Conservation (phyloP, 352 stramenopile species). For the Phytopythium boreale region DNA sequence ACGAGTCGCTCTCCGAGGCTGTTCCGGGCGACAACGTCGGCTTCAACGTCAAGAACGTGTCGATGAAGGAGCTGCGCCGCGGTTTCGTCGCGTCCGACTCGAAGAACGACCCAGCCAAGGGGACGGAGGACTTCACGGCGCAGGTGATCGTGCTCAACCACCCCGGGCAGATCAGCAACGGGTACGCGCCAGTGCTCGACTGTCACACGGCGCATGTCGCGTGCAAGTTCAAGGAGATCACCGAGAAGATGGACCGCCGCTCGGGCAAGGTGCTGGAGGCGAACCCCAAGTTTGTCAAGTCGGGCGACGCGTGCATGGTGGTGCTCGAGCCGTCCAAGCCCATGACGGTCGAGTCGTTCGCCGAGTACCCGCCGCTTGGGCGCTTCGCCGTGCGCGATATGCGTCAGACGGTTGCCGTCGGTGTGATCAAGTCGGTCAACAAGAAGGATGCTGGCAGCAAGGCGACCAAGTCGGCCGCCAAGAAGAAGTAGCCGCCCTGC, state of each 20-base stretch:
- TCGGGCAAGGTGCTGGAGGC: slow-evolving; percentile 94
- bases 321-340: slow-evolving; percentile 92
- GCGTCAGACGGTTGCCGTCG: slow-evolving; percentile 95
- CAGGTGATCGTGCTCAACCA: slow-evolving; percentile 98
- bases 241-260: slow-evolving; percentile 95
- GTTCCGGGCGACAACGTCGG: slow-evolving; percentile 95
- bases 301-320: slow-evolving; percentile 95
- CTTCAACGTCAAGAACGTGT: slow-evolving; percentile 97
- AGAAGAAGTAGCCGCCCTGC: neutral
- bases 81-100: slow-evolving; percentile 94
- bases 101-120: slow-evolving; percentile 90
- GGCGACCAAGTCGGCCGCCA: neutral
- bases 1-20: slow-evolving; percentile 91
- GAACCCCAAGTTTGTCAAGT: slow-evolving; percentile 94
- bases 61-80: slow-evolving; percentile 92
- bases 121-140: slow-evolving; percentile 88
- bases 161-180: slow-evolving; percentile 88
- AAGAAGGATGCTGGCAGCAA: neutral
- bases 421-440: slow-evolving; percentile 93
- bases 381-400: slow-evolving; percentile 98
- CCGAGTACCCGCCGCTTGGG: slow-evolving; percentile 94
- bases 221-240: slow-evolving; percentile 94
- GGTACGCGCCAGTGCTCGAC: slow-evolving; percentile 96
- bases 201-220: slow-evolving; percentile 97
- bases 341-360: slow-evolving; percentile 96